Percentiles rank a stretch among this genome's conserved stretches.
Evolutionary conservation across 179 eudicot species (phyloP).

Genomic region (Beta corolliflora): DNA sequence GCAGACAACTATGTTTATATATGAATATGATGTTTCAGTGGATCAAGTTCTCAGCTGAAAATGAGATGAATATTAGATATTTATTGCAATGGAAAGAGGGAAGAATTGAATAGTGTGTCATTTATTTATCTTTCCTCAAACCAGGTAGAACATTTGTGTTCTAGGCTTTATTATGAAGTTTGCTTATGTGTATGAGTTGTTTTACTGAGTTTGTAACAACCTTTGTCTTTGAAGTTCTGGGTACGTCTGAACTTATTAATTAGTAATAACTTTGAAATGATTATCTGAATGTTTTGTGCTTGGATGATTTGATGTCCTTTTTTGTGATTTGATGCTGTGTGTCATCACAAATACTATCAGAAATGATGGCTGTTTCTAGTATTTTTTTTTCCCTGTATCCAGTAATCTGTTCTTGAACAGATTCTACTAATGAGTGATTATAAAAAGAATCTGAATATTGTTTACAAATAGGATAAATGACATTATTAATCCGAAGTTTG

Average conservation of each 20-base stretch:
- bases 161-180: background rate
- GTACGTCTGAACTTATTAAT: background rate
- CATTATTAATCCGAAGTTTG: too few relatives aligned
- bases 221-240: background rate
- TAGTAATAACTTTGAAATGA: background rate
- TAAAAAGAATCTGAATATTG: background rate
- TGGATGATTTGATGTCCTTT: background rate
- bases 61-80: conserved; percentile 3
- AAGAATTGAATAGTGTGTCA: conserved; percentile 5
- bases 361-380: background rate
- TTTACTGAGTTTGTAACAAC: too few relatives aligned
- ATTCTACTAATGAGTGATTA: background rate
- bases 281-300: background rate
- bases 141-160: background rate
- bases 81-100: background rate
- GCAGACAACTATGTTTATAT: conserved; percentile 32
- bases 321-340: background rate
- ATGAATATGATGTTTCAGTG: conserved; percentile 30
- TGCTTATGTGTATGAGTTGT: too few relatives aligned
- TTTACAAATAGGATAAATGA: too few relatives aligned
- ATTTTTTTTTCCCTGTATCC: background rate
- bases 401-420: background rate
- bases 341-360: background rate
- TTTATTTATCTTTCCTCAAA: background rate
- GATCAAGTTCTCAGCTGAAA: conserved; percentile 12